A percentile compares a stretch with the other conserved stretches of the same genome.
These are phyloP conservation scores for Fusarium odoratissimum DNA, from an alignment of 2,329 filamentous ascomycete genomes.

Conservation along the genomic window DNA sequence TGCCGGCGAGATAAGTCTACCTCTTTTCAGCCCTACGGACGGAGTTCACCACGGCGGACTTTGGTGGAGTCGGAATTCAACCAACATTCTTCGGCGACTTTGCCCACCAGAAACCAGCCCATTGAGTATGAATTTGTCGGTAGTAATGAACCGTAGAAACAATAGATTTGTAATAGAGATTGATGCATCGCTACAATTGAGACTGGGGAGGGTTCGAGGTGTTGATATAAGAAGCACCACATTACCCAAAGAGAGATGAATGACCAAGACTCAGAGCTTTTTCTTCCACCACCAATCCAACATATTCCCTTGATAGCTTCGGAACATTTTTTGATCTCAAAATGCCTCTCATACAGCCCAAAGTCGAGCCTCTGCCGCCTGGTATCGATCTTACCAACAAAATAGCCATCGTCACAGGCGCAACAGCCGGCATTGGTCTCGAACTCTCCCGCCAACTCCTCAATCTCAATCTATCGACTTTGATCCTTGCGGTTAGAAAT, in stretches of 20 bases:
- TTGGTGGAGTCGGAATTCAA: not conserved
- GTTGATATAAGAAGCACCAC: not conserved
- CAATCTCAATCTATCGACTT: conserved; percentile 47
- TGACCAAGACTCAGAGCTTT: not conserved
- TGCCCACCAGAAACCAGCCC: rapidly evolving
- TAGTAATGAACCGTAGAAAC: too few species aligned
- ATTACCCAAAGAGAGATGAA: not conserved
- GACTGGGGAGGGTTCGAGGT: too few species aligned
- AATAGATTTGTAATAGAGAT: not conserved
- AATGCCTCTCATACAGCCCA: conserved; percentile 24
- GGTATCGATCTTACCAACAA: conserved; percentile 42
- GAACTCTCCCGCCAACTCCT: conserved; percentile 55
- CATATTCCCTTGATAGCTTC: rapidly evolving
- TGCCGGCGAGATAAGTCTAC: not conserved
- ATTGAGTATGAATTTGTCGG: not conserved
- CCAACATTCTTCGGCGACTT: conserved; percentile 6
- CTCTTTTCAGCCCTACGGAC: not conserved
- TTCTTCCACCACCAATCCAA: rapidly evolving
- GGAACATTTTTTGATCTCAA: rapidly evolving
- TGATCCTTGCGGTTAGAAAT: conserved; percentile 57
- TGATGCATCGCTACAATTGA: too few species aligned
- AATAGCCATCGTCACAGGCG: conserved; percentile 56
- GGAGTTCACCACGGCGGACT: not conserved
- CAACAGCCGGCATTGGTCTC: conserved; percentile 56
- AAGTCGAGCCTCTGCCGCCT: conserved; percentile 22